A percentile compares a stretch with the other conserved stretches of the same genome.
These are phyloP conservation scores for Saturnispora hagleri DNA, from an alignment of 805 yeast species.

Conservation along the genomic window DNA sequence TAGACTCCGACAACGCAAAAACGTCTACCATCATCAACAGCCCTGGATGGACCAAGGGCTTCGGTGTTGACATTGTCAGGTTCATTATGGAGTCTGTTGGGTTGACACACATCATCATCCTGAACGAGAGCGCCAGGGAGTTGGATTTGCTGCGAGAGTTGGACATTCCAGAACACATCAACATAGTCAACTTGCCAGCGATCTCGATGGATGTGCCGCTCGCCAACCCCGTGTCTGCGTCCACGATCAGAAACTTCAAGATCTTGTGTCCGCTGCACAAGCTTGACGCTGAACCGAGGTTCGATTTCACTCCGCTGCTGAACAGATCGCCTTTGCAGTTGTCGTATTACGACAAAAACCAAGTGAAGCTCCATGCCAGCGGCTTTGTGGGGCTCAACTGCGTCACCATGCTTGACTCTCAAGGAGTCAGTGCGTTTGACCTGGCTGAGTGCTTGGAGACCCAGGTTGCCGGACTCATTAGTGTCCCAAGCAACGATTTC, in stretches of 20 bases:
- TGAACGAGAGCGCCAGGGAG: conserved; percentile 20
- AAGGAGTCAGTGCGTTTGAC: conserved; percentile 27
- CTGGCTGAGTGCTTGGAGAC: conserved; percentile 31
- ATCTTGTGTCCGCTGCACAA: conserved; percentile 46
- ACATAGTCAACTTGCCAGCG: conserved; percentile 10
- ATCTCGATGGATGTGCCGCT: conserved; percentile 19
- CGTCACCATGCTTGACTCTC: conserved; percentile 26
- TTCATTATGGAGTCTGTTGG: conserved; percentile 34
- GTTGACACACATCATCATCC: conserved; percentile 50
- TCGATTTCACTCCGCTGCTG: conserved; percentile 37
- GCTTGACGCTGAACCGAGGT: conserved; percentile 11
- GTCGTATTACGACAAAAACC: conserved; percentile 25
- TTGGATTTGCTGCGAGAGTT: conserved; percentile 25
- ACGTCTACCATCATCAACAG: conserved; percentile 47
- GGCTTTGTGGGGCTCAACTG: conserved; percentile 29
- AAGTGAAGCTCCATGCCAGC: not conserved
- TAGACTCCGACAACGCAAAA: conserved; percentile 20
- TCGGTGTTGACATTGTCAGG: conserved; percentile 59
- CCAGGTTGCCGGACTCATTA: conserved; percentile 33
- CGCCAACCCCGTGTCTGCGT: conserved; percentile 42
- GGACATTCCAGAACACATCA: conserved; percentile 4
- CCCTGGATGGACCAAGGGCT: conserved; percentile 90
- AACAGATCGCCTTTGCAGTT: conserved; percentile 32
- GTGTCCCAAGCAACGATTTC: conserved; percentile 22
- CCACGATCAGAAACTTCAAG: conserved; percentile 44